These are phyloP conservation scores for Lentinula guzmanii DNA, from an alignment of 768 basidiomycete genomes.

Conservation along the genomic window DNA sequence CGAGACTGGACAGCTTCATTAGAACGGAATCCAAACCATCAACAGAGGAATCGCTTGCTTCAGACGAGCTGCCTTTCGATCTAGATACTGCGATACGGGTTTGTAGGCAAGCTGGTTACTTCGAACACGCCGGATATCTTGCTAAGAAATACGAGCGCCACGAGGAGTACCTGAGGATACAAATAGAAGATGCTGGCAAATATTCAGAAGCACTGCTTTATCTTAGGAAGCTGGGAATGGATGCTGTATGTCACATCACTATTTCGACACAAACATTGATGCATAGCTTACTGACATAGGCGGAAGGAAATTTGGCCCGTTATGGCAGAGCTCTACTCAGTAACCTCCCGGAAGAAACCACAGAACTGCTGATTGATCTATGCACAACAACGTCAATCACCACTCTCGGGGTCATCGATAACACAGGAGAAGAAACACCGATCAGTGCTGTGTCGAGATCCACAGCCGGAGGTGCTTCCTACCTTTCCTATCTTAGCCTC, in stretches of 20 bases:
- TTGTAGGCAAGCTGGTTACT: slow-evolving; percentile 94
- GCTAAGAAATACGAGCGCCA: slow-evolving; percentile 89
- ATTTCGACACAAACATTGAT: not conserved
- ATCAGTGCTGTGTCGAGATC: slow-evolving; percentile 15
- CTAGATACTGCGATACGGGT: slow-evolving; percentile 96
- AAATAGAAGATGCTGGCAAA: slow-evolving; percentile 88
- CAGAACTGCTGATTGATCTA: slow-evolving; percentile 84
- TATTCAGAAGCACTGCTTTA: slow-evolving; percentile 79
- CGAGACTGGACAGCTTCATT: slow-evolving; percentile 87
- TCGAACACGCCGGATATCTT: slow-evolving; percentile 89
- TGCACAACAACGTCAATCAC: slow-evolving; percentile 69
- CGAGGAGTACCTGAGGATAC: slow-evolving; percentile 89
- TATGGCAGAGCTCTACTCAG: slow-evolving; percentile 86
- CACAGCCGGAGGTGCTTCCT: slow-evolving; percentile 45
- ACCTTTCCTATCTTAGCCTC: slow-evolving; percentile 76
- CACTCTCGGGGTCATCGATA: slow-evolving; percentile 31
- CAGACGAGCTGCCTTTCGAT: slow-evolving; percentile 86
- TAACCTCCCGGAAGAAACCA: slow-evolving; percentile 82
- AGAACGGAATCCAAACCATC: slow-evolving; percentile 65
- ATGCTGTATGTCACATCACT: slow-evolving; percentile 51
- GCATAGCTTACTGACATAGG: slow-evolving; percentile 34
- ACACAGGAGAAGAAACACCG: slow-evolving; percentile 17
- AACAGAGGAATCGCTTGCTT: slow-evolving; percentile 27
- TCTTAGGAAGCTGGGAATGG: slow-evolving; percentile 70
- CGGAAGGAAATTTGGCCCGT: slow-evolving; percentile 78